Conservation (phyloP, 106 monocot species). For the Acorus gramineus region DNA sequence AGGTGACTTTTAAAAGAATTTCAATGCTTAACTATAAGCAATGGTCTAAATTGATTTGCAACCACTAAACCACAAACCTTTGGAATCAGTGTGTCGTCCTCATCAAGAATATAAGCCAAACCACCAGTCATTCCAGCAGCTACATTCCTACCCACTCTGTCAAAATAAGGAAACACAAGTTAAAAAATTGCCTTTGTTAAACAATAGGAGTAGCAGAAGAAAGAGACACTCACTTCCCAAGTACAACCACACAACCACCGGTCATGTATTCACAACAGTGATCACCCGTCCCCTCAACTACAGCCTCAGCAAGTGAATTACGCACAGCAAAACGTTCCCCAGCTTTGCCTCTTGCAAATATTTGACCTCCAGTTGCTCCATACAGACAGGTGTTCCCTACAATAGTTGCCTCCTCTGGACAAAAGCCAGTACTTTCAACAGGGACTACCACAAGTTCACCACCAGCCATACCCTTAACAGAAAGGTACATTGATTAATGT, state of each 20-base stretch:
- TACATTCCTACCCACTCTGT: constrained; percentile 94
- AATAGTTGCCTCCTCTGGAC: constrained; percentile 84
- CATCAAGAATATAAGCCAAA: constrained; percentile 90
- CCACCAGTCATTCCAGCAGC: constrained; percentile 99
- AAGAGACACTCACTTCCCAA: constrained; percentile 75
- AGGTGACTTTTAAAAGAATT: no score
- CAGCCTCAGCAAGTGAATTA: constrained; percentile 85
- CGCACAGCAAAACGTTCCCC: constrained; percentile 98
- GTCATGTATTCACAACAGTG: constrained; percentile 99
- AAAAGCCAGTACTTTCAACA: constrained; percentile 66
- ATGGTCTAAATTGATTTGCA: no score
- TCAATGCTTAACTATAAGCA: no score
- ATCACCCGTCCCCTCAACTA: constrained; percentile 97
- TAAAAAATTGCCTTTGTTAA: neutral
- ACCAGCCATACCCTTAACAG: constrained; percentile 88
- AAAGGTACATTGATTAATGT: neutral
- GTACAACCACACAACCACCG: constrained; percentile 93
- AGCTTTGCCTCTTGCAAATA: constrained; percentile 94
- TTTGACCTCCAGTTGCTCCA: constrained; percentile 94
- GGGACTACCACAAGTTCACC: constrained; percentile 87
- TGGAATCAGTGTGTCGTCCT: constrained; percentile 79
- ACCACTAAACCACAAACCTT: constrained; percentile 42
- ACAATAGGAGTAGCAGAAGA: neutral
- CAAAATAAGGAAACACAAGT: neutral
- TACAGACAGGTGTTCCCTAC: constrained; percentile 97